Evolutionary conservation across 2,329 filamentous ascomycete genomes (phyloP), one percentile per base, ranked within the genome.

Genomic region (Botryotinia globosa): DNA sequence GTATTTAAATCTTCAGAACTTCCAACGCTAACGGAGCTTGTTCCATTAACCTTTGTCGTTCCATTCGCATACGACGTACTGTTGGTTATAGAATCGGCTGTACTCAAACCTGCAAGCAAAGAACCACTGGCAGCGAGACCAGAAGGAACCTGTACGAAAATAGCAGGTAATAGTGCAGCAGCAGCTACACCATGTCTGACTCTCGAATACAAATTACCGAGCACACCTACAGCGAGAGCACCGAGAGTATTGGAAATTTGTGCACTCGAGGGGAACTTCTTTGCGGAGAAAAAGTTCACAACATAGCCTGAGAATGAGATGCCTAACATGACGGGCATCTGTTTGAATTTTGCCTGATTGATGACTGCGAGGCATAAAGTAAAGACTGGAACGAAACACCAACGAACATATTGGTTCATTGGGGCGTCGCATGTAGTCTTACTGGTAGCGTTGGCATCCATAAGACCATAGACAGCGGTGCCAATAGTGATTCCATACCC

Each of bases 111-210:
- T 12, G 87, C 86, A 8, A 90, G 80, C 29, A 91, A 81, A 22
- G 87, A 89, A 1, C 88, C 88, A 42, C 85, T 85, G 0, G 87
- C 87, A 5, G 89, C 89, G n/a, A 91, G 82, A 42, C 88, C 87
- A 32, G 86, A 88, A 0, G 89, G 89, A 39, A 91, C 89, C 75
- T 90, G 88, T 2, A 91, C 87, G 75, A 97, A 97, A 75, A 97
- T 97, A 8, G 92, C 94, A 0, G 94, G 94, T 16, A 97, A 83
- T 85, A 97, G 93, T 1, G 92, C 91, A 0, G 93, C 93, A 0
- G 94, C 94, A 0, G 94, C 94, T 3, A 97, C 87, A 1, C 86
- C 86, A 73, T 87, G 86, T 16, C 84, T 80, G 14, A 88, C 73
- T 37, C 86, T 82, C n/a, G 90, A 92, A 81, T 95, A 94, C 1